Conservation (phyloP, 2,329 filamentous ascomycete genomes). For the Aspergillus vadensis region DNA sequence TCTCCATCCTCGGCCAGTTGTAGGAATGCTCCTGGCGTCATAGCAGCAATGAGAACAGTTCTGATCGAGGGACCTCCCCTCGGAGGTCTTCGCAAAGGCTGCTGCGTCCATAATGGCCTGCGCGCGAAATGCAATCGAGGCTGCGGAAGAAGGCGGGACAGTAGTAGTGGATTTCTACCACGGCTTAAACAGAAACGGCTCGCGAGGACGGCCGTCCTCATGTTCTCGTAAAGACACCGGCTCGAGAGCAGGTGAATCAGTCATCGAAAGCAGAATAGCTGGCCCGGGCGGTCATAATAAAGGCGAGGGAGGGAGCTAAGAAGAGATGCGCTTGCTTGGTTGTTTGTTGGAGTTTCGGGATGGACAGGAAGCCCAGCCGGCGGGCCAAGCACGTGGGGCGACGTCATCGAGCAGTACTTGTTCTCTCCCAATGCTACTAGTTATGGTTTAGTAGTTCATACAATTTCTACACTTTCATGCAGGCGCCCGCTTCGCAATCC, state of each 20-base stretch:
- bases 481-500: too few species aligned
- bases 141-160: constrained; percentile 31
- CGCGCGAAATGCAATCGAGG: constrained; percentile 34
- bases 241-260: neutral
- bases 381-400: constrained; percentile 18
- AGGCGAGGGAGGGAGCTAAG: constrained; percentile 7
- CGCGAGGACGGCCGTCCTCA: constrained; percentile 53
- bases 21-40: constrained; percentile 63
- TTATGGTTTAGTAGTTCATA: too few species aligned
- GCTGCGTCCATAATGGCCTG: constrained; percentile 29
- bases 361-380: neutral
- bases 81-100: constrained; percentile 18
- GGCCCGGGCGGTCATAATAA: neutral
- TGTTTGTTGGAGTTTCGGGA: neutral
- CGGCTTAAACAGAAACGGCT: constrained; percentile 54
- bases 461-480: too few species aligned
- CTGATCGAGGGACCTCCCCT: constrained; percentile 30
- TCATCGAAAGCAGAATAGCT: constrained; percentile 12
- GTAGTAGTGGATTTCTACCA: constrained; percentile 37
- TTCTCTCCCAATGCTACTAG: too few species aligned
- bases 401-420: constrained; percentile 15
- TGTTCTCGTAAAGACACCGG: constrained; percentile 37
- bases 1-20: constrained; percentile 56
- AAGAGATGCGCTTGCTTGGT: neutral
- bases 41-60: constrained; percentile 43